Percentiles rank a stretch among this genome's conserved stretches.
Evolutionary conservation across 1,284 basidiomycete genomes (phyloP).

Genomic region (Ustilago crameri): DNA sequence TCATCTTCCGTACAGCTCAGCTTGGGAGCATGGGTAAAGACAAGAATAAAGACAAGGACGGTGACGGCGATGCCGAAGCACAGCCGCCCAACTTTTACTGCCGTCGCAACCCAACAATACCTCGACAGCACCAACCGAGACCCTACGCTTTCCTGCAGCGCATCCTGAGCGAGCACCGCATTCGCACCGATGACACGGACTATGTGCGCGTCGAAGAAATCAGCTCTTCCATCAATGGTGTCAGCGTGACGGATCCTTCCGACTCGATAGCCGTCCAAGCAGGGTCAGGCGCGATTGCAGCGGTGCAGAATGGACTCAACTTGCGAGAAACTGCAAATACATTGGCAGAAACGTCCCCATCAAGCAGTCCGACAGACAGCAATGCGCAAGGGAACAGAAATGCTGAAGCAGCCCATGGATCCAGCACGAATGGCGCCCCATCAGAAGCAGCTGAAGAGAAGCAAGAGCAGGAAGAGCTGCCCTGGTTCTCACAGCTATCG

Average conservation of each 20-base stretch:
- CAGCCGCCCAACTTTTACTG: constrained; percentile 49
- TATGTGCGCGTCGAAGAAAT: constrained; percentile 7
- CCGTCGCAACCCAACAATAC: constrained; percentile 42
- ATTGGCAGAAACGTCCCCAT: constrained; percentile 15
- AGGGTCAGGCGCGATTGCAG: constrained; percentile 25
- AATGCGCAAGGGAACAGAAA: neutral
- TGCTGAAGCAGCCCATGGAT: neutral
- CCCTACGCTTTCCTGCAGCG: constrained; percentile 47
- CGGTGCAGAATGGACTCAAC: constrained; percentile 38
- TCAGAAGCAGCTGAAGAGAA: constrained; percentile 1
- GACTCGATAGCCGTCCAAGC: constrained; percentile 26
- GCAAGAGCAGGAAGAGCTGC: constrained; percentile 41
- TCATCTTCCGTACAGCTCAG: neutral
- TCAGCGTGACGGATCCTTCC: neutral
- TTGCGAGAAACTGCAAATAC: constrained; percentile 29
- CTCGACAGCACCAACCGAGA: constrained; percentile 32
- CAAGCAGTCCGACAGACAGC: neutral
- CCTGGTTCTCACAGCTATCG: constrained; percentile 59
- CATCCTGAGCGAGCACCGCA: constrained; percentile 43
- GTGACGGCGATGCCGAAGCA: constrained; percentile 4
- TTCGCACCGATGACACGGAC: constrained; percentile 13
- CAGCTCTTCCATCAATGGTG: neutral
- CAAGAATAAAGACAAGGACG: constrained; percentile 14
- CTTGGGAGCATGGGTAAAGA: constrained; percentile 25
- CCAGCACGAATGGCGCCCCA: neutral